These are phyloP conservation scores for Priceomyces fermenticarens DNA, from an alignment of 805 yeast species.

Conservation along the genomic window DNA sequence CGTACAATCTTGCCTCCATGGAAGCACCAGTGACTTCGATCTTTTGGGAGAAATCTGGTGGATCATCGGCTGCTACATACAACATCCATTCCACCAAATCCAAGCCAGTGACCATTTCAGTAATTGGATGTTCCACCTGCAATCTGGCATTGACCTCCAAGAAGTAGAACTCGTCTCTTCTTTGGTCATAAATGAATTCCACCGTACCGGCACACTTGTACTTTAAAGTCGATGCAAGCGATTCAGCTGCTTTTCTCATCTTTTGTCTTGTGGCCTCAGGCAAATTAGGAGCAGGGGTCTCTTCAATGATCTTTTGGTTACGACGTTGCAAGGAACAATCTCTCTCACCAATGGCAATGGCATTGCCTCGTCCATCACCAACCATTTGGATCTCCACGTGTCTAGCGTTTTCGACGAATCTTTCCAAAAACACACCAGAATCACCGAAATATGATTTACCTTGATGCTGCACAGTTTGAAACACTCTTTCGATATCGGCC, in stretches of 20 bases:
- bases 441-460: constrained; percentile 93
- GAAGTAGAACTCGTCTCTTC: constrained; percentile 86
- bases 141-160: constrained; percentile 94
- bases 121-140: constrained; percentile 97
- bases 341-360: constrained; percentile 93
- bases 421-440: constrained; percentile 90
- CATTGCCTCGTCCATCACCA: constrained; percentile 93
- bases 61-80: constrained; percentile 80
- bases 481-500: constrained; percentile 77
- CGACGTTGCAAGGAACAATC: constrained; percentile 97
- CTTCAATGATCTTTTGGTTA: constrained; percentile 94
- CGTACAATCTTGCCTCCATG: constrained; percentile 95
- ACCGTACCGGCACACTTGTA: constrained; percentile 98
- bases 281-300: constrained; percentile 95
- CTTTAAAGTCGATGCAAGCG: constrained; percentile 74
- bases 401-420: constrained; percentile 92
- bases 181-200: constrained; percentile 88
- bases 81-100: constrained; percentile 98
- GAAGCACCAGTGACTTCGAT: constrained; percentile 78
- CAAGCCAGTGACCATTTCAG: constrained; percentile 91
- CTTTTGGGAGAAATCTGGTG: constrained; percentile 69
- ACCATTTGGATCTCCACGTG: constrained; percentile 96
- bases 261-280: constrained; percentile 72
- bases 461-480: constrained; percentile 89
- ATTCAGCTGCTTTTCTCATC: constrained; percentile 83